Conservation (phyloP, 768 basidiomycete genomes). For the Kwoniella botswanensis region DNA sequence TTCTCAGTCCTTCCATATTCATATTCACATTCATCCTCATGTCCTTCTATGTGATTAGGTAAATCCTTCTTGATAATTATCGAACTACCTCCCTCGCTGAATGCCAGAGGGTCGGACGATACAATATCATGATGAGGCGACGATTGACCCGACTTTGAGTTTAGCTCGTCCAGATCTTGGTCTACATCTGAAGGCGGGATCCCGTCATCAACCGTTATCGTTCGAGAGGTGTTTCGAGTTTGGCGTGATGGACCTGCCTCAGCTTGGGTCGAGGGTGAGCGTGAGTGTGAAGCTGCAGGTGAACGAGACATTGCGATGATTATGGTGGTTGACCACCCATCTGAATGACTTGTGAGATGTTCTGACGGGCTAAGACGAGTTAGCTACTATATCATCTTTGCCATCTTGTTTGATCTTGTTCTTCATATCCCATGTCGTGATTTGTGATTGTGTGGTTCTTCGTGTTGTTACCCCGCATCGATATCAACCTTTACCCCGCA, state of each 20-base stretch:
- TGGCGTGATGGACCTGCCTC: not conserved
- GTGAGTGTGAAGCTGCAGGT: not conserved
- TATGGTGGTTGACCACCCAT: no score
- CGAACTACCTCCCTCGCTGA: not conserved
- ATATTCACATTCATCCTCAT: not conserved
- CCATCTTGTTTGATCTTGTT: no score
- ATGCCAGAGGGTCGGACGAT: not conserved
- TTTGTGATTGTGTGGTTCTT: not conserved
- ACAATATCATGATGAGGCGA: not conserved
- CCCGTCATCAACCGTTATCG: not conserved
- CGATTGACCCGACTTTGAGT: not conserved
- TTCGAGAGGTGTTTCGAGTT: not conserved
- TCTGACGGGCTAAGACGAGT: no score
- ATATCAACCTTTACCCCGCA: slow-evolving; percentile 1
- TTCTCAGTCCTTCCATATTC: not conserved
- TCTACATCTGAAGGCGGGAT: not conserved
- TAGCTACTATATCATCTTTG: no score
- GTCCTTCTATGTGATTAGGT: not conserved
- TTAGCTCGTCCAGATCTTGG: not conserved
- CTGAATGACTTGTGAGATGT: no score
- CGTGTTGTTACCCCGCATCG: not conserved
- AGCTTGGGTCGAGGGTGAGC: not conserved
- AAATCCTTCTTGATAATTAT: not conserved
- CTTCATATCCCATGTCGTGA: not conserved
- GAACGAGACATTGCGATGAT: no score